A percentile compares a stretch with the other conserved stretches of the same genome.
Evolutionary conservation across 1,284 basidiomycete species (phyloP).

Genomic region (Peniophora sp.): DNA sequence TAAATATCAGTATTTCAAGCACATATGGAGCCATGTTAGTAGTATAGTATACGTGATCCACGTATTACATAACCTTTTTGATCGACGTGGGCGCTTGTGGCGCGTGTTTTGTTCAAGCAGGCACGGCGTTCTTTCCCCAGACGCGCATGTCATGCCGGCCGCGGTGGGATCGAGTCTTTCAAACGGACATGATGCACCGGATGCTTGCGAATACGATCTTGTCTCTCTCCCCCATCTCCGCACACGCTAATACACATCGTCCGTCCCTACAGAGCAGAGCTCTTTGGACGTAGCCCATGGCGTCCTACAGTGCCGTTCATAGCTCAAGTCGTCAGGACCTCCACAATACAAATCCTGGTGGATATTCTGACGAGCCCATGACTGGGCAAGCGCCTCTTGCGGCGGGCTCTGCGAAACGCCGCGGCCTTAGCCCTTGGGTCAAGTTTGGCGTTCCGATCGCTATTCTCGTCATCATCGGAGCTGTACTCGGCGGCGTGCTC

Average conservation of each 20-base stretch:
- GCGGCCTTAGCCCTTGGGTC: slow-evolving; percentile 46
- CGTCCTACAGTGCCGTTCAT: slow-evolving; percentile 40
- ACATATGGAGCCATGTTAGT: too few relatives aligned
- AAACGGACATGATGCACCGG: too few relatives aligned
- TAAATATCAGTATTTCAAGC: slow-evolving; percentile 7
- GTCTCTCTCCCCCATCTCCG: slow-evolving; percentile 11
- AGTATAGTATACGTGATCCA: too few relatives aligned
- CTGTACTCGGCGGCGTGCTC: slow-evolving; percentile 74
- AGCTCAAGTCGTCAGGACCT: slow-evolving; percentile 25
- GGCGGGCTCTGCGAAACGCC: slow-evolving; percentile 19
- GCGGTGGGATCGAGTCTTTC: too few relatives aligned
- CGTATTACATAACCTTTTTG: too few relatives aligned
- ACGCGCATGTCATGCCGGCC: too few relatives aligned
- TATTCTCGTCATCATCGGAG: slow-evolving; percentile 63
- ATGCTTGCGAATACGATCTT: too few relatives aligned
- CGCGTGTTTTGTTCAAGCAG: too few relatives aligned
- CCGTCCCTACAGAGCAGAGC: too few relatives aligned
- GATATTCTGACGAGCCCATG: slow-evolving; percentile 7
- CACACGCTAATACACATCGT: too few relatives aligned
- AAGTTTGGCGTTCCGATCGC: slow-evolving; percentile 60
- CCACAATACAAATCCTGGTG: slow-evolving; percentile 26
- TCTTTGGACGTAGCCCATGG: slow-evolving; percentile 15
- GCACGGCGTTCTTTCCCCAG: too few relatives aligned
- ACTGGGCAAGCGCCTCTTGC: not conserved
- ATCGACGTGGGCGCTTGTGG: too few relatives aligned